phyloP scores from a whole-genome alignment of 441 rosid species.

The Populus hybrid region DNA sequence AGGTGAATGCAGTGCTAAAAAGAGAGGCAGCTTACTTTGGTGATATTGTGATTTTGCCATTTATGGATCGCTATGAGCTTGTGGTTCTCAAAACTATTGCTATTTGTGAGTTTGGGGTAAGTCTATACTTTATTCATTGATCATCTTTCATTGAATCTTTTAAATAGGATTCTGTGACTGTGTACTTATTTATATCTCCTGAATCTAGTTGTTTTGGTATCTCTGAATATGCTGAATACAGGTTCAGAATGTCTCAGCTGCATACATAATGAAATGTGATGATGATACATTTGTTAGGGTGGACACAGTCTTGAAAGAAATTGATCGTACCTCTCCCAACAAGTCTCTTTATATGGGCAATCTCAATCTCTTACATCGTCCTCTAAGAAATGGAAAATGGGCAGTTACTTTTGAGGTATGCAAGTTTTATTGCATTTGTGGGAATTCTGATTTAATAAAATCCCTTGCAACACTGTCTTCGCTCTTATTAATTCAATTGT shows the following conservation, averaged over 20 bases:
- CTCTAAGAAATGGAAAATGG: conserved; percentile 90
- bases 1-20: conserved; percentile 85
- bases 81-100: conserved; percentile 96
- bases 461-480: background rate
- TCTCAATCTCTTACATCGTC: conserved; percentile 94
- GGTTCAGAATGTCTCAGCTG: conserved; percentile 83
- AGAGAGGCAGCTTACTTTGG: conserved; percentile 93
- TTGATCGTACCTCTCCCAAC: conserved; percentile 50
- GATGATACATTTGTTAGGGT: conserved; percentile 91
- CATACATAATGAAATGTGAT: conserved; percentile 93
- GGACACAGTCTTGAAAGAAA: conserved; percentile 75
- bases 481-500: background rate
- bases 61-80: conserved; percentile 97
- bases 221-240: conserved; percentile 29
- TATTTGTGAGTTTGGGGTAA: conserved; percentile 96
- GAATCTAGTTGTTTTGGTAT: conserved; percentile 13
- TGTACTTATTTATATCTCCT: conserved; percentile 1
- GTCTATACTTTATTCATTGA: conserved; percentile 19
- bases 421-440: conserved; percentile 12
- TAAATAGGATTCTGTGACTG: conserved; percentile 6
- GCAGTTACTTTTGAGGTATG: conserved; percentile 91
- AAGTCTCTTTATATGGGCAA: conserved; percentile 95
- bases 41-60: conserved; percentile 83
- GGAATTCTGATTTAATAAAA: background rate
- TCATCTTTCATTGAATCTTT: conserved; percentile 4